phyloP scores from a whole-genome alignment of 1,284 basidiomycete genomes.

The Afroboletus lepidellus region DNA sequence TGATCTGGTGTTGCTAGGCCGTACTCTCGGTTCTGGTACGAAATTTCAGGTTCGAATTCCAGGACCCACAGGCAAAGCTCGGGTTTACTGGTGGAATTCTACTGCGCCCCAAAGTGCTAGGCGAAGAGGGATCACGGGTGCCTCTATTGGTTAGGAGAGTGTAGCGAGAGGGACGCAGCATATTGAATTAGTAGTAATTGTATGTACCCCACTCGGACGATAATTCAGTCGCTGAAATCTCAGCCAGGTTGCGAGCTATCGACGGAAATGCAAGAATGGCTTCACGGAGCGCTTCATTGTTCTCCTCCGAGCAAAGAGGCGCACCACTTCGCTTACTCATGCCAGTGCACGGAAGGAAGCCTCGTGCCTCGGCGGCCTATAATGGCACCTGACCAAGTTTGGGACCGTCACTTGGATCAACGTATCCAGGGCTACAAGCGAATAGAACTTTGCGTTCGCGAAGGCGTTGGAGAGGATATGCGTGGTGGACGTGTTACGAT shows the following conservation, averaged over 20 bases:
- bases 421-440: no score
- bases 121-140: constrained; percentile 41
- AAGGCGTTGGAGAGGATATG: no score
- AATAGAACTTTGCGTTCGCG: no score
- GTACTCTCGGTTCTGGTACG: constrained; percentile 45
- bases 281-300: constrained; percentile 2
- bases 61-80: constrained; percentile 41
- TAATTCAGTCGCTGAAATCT: no score
- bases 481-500: no score
- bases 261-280: constrained; percentile 4
- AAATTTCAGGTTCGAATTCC: constrained; percentile 45
- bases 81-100: constrained; percentile 37
- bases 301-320: no score
- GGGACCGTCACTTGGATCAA: no score
- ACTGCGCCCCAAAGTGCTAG: constrained; percentile 43
- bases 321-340: no score
- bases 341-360: no score
- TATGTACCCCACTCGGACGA: not conserved
- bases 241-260: not conserved
- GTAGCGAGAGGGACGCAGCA: not conserved
- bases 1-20: no score
- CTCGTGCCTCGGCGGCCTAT: no score
- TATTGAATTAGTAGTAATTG: not conserved
- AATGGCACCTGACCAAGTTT: no score
- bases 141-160: constrained; percentile 38